Conservation (phyloP, 2,329 filamentous ascomycete genomes). For the Pestalotiopsis fici region DNA sequence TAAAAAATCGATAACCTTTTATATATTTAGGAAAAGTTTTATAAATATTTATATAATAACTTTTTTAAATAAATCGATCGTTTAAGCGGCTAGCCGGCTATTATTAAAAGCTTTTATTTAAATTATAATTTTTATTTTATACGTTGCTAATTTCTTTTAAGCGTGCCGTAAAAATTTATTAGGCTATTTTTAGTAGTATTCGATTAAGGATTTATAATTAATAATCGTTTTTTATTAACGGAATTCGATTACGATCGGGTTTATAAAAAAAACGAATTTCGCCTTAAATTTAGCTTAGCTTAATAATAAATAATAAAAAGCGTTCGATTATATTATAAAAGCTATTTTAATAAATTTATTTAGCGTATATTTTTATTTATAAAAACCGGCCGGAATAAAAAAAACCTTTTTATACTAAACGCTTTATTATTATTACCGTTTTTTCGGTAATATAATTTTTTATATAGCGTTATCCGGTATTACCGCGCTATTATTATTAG, state of each 20-base stretch:
- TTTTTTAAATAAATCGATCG: not conserved
- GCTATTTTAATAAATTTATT: not conserved
- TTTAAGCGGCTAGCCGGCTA: not conserved
- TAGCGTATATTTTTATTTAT: not conserved
- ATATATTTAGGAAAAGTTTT: not conserved
- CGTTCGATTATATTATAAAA: not conserved
- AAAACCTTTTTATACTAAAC: slow-evolving; percentile 5
- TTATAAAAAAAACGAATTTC: no score
- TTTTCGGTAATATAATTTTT: not conserved
- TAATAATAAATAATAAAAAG: not conserved
- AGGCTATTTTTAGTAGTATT: no score
- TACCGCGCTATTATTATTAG: not conserved
- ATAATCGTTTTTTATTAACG: no score
- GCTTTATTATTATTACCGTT: not conserved
- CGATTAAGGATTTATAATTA: no score
- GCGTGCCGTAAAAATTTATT: no score
- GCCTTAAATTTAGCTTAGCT: no score
- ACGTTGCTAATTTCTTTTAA: not conserved
- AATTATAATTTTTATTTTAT: not conserved
- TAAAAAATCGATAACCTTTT: not conserved
- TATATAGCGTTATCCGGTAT: not conserved
- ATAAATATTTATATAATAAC: not conserved
- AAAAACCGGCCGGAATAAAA: not conserved
- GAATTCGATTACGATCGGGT: no score
- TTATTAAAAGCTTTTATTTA: not conserved